These are phyloP conservation scores for Boletus sensibilis DNA, from an alignment of 768 basidiomycete genomes.

Conservation along the genomic window DNA sequence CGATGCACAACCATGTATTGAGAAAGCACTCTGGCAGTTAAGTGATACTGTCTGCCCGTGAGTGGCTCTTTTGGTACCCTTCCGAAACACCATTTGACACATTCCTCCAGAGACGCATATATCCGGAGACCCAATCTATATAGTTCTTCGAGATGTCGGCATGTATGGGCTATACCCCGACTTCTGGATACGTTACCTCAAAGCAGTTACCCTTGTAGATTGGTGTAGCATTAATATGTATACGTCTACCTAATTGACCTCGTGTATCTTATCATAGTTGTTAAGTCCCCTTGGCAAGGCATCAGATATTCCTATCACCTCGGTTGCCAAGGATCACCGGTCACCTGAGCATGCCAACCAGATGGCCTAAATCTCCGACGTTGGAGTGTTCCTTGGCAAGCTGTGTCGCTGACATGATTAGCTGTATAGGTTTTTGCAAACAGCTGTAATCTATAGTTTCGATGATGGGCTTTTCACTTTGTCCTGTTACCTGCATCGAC, in stretches of 20 bases:
- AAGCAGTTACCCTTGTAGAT: background rate
- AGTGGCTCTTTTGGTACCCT: background rate
- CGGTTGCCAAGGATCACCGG: too few species aligned
- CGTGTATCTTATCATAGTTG: background rate
- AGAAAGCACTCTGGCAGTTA: conserved; percentile 9
- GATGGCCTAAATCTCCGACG: too few species aligned
- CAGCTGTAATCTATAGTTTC: too few species aligned
- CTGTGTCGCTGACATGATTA: too few species aligned
- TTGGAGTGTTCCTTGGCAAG: too few species aligned
- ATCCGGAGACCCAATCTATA: background rate
- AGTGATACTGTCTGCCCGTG: background rate
- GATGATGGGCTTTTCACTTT: too few species aligned
- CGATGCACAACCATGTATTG: conserved; percentile 14
- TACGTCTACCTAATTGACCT: background rate
- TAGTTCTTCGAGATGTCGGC: background rate
- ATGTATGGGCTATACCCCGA: background rate
- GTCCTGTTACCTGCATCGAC: background rate
- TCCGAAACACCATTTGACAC: background rate
- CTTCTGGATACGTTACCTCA: background rate
- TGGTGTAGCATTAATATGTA: background rate
- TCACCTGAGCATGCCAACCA: too few species aligned
- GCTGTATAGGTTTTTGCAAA: too few species aligned
- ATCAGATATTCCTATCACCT: too few species aligned
- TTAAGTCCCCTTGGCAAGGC: background rate
- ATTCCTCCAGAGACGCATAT: background rate